These are phyloP conservation scores for Trichoderma aggressivum DNA, from an alignment of 2,329 filamentous ascomycete species.

Conservation along the genomic window DNA sequence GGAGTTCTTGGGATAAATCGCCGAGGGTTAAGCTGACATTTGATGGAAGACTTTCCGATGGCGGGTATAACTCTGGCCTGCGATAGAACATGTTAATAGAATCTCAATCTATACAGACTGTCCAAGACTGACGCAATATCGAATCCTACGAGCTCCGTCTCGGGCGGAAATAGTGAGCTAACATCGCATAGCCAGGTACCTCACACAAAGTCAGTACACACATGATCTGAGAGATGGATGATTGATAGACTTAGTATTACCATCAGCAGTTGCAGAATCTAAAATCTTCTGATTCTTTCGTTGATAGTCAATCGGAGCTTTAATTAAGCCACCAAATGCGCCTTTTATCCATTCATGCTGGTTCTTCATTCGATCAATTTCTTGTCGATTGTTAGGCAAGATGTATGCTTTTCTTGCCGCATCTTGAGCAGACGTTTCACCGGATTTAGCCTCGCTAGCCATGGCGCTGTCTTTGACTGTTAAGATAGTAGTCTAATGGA, in stretches of 20 bases:
- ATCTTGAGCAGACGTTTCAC: neutral
- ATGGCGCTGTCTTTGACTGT: neutral
- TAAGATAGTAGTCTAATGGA: neutral
- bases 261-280: slow-evolving; percentile 15
- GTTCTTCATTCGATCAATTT: slow-evolving; percentile 17
- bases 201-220: neutral
- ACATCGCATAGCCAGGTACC: slow-evolving; percentile 14
- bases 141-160: slow-evolving; percentile 13
- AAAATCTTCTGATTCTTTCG: neutral
- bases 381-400: slow-evolving; percentile 1
- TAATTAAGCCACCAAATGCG: slow-evolving; percentile 14
- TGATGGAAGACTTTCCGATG: neutral
- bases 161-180: neutral
- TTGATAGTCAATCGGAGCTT: slow-evolving; percentile 5
- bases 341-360: slow-evolving; percentile 18
- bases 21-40: slow-evolving; percentile 1
- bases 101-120: neutral
- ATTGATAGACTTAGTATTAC: neutral
- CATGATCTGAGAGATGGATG: neutral
- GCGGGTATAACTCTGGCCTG: neutral
- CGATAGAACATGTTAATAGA: neutral
- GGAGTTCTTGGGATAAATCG: neutral
- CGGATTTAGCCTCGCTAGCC: neutral
- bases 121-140: slow-evolving; percentile 15
- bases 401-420: slow-evolving; percentile 5